Conservation (phyloP, 1,139 yeast genomes). For the Zygosaccharomyces pseudobailii region DNA sequence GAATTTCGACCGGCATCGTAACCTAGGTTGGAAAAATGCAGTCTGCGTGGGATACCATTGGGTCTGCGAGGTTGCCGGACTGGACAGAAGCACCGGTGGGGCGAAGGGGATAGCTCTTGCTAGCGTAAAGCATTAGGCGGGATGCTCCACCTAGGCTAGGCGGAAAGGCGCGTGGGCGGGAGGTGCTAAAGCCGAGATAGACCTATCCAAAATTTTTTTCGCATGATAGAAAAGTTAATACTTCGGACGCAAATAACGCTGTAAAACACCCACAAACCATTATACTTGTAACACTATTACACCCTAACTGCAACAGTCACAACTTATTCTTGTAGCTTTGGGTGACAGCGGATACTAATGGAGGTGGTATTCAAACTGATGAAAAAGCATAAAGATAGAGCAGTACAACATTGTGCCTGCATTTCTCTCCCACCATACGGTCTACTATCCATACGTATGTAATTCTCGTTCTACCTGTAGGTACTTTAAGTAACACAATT, state of each 20-base stretch:
- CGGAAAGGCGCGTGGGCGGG: not conserved
- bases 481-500: not conserved
- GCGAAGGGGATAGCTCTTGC: not conserved
- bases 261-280: no score
- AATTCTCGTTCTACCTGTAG: not conserved
- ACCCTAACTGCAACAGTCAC: not conserved
- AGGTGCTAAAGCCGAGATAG: no score
- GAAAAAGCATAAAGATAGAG: not conserved
- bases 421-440: not conserved
- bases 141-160: not conserved
- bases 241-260: no score
- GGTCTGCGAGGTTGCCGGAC: not conserved
- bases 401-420: not conserved
- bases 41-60: not conserved
- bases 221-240: no score
- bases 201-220: no score
- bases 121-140: not conserved
- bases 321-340: not conserved
- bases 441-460: no score
- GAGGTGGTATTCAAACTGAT: not conserved
- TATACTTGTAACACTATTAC: not conserved
- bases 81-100: not conserved
- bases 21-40: slow-evolving; percentile 2
- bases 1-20: slow-evolving; percentile 3
- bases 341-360: no score